phyloP scores from a whole-genome alignment of 768 basidiomycete species.

The Dentipellis sp. region DNA sequence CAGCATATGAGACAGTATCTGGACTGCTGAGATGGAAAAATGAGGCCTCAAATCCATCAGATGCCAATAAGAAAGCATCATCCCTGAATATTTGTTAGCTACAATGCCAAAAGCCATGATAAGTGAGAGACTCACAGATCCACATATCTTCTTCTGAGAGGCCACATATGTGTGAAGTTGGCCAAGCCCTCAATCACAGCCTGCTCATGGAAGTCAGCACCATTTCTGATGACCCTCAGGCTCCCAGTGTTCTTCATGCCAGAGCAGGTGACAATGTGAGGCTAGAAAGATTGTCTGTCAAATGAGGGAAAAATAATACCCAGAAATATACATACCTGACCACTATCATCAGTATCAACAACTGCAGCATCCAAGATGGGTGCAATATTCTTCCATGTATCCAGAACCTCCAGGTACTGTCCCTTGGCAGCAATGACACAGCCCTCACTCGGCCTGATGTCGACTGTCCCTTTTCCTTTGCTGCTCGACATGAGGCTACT shows the following conservation, averaged over 20 bases:
- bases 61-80: conserved; percentile 50
- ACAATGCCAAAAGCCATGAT: background rate
- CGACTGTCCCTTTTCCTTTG: conserved; percentile 24
- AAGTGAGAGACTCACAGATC: conserved; percentile 34
- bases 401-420: conserved; percentile 59
- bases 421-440: conserved; percentile 41
- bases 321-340: conserved; percentile 47
- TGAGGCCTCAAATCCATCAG: conserved; percentile 46
- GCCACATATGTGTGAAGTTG: conserved; percentile 53
- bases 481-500: conserved; percentile 28
- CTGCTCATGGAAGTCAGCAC: conserved; percentile 67
- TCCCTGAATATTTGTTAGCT: conserved; percentile 23
- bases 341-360: conserved; percentile 61
- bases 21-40: conserved; percentile 43
- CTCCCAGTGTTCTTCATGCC: conserved; percentile 73
- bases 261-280: conserved; percentile 80
- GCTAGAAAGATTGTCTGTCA: conserved; percentile 26
- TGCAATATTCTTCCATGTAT: conserved; percentile 67
- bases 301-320: no score
- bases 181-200: conserved; percentile 49
- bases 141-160: conserved; percentile 37
- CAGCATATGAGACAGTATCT: conserved; percentile 32
- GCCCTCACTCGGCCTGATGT: conserved; percentile 22
- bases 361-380: conserved; percentile 78
- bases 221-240: conserved; percentile 68